A percentile compares a stretch with the other conserved stretches of the same genome.
phyloP scores from a whole-genome alignment of 2,329 filamentous ascomycete species.

The Fusarium protoensiforme region DNA sequence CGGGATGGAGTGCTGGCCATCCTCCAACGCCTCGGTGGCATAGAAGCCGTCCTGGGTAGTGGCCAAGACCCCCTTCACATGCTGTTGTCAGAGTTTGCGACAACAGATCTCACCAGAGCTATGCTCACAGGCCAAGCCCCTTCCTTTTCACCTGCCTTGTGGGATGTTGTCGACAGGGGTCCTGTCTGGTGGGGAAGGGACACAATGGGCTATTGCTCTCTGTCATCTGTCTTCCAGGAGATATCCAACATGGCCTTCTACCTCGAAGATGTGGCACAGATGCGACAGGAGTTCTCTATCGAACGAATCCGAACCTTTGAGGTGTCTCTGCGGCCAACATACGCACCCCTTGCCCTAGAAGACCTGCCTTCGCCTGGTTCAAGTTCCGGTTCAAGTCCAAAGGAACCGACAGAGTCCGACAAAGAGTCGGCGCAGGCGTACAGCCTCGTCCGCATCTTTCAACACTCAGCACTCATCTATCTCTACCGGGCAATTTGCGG shows the following conservation, averaged over 20 bases:
- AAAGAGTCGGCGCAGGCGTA: conserved; percentile 48
- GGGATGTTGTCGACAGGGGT: conserved; percentile 52
- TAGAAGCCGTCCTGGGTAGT: conserved; percentile 35
- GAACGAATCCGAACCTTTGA: conserved; percentile 44
- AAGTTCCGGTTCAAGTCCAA: neutral
- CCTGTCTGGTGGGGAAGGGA: conserved; percentile 57
- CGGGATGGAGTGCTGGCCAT: conserved; percentile 51
- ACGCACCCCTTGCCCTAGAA: conserved; percentile 42
- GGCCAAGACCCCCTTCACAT: conserved; percentile 48
- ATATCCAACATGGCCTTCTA: conserved; percentile 46
- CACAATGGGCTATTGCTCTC: conserved; percentile 47
- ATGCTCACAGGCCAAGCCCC: conserved; percentile 52
- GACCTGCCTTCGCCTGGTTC: conserved; percentile 24
- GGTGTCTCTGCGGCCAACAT: conserved; percentile 38
- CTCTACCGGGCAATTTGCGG: conserved; percentile 56
- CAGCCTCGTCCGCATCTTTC: conserved; percentile 53
- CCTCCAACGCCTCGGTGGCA: conserved; percentile 46
- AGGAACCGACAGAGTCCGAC: conserved; percentile 21
- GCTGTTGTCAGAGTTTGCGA: conserved; percentile 56
- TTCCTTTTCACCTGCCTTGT: conserved; percentile 50
- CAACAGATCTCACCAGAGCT: conserved; percentile 55
- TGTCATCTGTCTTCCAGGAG: conserved; percentile 49
- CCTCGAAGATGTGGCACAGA: conserved; percentile 29
- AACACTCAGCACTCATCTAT: conserved; percentile 55
- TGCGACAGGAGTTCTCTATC: conserved; percentile 42